Evolutionary conservation across 345 rosid genomes (phyloP).

Genomic region (Kandelia obovata): DNA sequence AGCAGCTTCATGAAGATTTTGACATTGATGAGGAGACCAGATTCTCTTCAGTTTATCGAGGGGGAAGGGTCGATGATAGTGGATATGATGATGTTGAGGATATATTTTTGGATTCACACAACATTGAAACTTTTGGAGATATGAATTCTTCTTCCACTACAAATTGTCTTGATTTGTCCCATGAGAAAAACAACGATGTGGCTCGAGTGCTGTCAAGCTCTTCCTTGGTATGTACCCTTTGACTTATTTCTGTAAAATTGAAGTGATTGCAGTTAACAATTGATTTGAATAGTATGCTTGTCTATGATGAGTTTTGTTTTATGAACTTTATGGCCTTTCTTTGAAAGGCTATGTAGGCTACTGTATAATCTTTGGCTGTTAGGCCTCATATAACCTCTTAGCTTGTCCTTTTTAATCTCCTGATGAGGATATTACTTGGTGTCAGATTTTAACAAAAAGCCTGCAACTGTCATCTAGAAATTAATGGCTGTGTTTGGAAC

Average conservation of each 20-base stretch:
- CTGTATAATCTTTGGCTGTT: too few relatives aligned
- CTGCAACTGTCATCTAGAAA: too few relatives aligned
- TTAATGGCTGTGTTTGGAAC: too few relatives aligned
- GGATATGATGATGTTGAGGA: constrained; percentile 73
- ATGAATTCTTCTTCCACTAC: constrained; percentile 37
- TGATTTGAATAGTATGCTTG: too few relatives aligned
- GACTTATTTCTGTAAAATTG: not conserved
- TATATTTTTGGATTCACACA: constrained; percentile 50
- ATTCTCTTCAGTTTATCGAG: constrained; percentile 72
- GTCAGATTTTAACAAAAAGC: too few relatives aligned
- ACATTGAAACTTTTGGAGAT: constrained; percentile 59
- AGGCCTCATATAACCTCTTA: too few relatives aligned
- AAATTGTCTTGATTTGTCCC: constrained; percentile 35
- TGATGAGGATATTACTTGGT: too few relatives aligned
- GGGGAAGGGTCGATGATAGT: constrained; percentile 58
- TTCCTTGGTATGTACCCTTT: constrained; percentile 38
- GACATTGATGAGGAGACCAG: constrained; percentile 82
- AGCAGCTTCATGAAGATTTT: constrained; percentile 46
- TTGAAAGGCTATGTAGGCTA: too few relatives aligned
- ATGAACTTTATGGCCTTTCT: too few relatives aligned
- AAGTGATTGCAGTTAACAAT: not conserved
- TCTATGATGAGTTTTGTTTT: too few relatives aligned
- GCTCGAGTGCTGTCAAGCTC: constrained; percentile 43
- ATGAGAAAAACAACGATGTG: constrained; percentile 41
- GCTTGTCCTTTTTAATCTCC: too few relatives aligned